phyloP scores from a whole-genome alignment of 768 basidiomycete genomes.

The Tulasnella sp. region DNA sequence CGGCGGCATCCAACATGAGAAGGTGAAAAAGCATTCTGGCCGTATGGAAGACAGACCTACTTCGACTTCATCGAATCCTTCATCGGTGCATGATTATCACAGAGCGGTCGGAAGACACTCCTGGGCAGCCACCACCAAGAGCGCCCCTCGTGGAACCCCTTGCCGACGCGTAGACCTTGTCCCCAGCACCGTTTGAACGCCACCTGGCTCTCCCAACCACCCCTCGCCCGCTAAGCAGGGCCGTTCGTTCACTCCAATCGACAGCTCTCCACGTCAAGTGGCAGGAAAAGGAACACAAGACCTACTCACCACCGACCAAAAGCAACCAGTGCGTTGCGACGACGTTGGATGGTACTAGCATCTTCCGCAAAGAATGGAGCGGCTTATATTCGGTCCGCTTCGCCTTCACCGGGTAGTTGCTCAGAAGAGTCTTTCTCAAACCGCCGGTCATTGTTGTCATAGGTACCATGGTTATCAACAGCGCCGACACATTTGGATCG shows the following conservation, averaged over 20 bases:
- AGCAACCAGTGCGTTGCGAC: not conserved
- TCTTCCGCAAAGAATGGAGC: not conserved
- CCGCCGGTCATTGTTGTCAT: slow-evolving; percentile 3
- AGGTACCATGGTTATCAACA: slow-evolving; percentile 10
- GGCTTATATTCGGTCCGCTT: not conserved
- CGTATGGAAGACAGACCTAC: not conserved
- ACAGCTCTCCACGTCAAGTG: no score
- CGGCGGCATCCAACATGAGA: no score
- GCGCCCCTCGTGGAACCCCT: not conserved
- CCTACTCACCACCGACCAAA: no score
- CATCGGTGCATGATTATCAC: not conserved
- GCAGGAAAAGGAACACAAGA: no score
- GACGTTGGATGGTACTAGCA: not conserved
- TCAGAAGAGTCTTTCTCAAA: not conserved
- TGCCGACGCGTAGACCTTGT: not conserved
- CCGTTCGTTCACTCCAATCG: no score
- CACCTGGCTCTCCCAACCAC: not conserved
- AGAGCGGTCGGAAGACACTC: not conserved
- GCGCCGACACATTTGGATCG: slow-evolving; percentile 16
- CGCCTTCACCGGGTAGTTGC: not conserved
- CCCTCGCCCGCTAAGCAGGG: not conserved
- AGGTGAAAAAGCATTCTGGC: no score
- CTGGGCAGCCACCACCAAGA: not conserved
- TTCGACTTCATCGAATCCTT: not conserved
- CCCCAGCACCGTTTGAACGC: not conserved